A percentile compares a stretch with the other conserved stretches of the same genome.
Evolutionary conservation across 108 stramenopile genomes (phyloP).

Genomic region (Pseudonitzschia delicatissima): DNA sequence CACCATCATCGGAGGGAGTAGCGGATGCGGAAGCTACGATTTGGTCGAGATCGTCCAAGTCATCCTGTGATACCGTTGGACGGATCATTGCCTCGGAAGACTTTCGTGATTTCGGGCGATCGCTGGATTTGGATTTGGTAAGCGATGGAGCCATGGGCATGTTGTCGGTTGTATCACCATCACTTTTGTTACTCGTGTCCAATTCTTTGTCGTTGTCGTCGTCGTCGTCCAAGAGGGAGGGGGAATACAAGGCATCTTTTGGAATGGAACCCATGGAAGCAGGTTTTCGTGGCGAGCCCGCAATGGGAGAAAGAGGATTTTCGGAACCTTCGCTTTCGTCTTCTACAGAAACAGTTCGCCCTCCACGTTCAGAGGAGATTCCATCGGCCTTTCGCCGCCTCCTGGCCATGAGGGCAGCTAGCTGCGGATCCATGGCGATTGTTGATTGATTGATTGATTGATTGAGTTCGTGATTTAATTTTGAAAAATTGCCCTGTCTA

Average conservation of each 20-base stretch:
- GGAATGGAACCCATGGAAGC: not conserved
- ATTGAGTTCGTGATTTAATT: not conserved
- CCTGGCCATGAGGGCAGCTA: conserved; percentile 5
- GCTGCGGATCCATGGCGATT: conserved; percentile 18
- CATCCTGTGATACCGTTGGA: no score
- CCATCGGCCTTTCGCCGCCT: conserved; percentile 6
- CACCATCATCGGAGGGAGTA: no score
- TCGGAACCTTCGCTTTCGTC: no score
- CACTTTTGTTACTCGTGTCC: not conserved
- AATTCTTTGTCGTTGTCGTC: not conserved
- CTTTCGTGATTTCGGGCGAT: no score
- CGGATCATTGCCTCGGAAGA: no score
- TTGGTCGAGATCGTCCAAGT: no score
- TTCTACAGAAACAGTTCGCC: no score
- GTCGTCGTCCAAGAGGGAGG: not conserved
- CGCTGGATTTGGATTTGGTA: not conserved
- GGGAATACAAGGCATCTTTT: no score
- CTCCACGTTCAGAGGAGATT: not conserved
- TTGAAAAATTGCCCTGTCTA: not conserved
- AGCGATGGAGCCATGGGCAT: not conserved
- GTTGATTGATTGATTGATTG: not conserved
- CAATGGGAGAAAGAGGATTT: no score
- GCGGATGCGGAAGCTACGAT: no score
- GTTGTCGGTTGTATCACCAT: not conserved
- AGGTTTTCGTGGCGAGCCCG: not conserved